Conservation (phyloP, 2,329 filamentous ascomycete genomes). For the Colletotrichum orchidophilum region DNA sequence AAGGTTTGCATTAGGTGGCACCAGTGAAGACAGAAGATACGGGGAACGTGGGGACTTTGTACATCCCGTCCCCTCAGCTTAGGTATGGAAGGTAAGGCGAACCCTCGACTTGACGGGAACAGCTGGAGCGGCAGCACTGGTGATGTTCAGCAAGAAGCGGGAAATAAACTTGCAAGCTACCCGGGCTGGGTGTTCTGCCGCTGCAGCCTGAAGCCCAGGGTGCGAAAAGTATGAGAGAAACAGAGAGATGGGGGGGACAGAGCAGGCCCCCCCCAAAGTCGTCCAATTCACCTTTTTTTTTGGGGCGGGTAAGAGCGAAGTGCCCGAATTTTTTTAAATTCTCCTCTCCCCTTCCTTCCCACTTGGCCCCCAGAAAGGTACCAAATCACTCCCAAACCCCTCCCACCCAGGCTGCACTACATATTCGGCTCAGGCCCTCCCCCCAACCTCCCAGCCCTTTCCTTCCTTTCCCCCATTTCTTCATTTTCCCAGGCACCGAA, state of each 20-base stretch:
- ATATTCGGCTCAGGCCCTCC: slow-evolving; percentile 33
- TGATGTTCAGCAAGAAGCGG: background rate
- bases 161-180: background rate
- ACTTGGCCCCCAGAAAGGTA: slow-evolving; percentile 24
- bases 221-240: background rate
- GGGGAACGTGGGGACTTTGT: background rate
- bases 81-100: too few species aligned
- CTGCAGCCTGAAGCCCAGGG: background rate
- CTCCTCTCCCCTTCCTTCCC: slow-evolving; percentile 40
- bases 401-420: slow-evolving; percentile 30
- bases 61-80: too few species aligned
- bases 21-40: background rate
- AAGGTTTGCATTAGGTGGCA: slow-evolving; percentile 13
- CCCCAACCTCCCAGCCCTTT: slow-evolving; percentile 38
- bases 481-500: slow-evolving; percentile 25
- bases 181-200: background rate
- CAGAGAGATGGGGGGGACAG: background rate
- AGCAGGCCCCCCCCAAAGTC: background rate
- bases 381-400: slow-evolving; percentile 32
- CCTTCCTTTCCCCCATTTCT: slow-evolving; percentile 35
- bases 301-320: slow-evolving; percentile 43
- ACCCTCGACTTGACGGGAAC: too few species aligned
- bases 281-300: slow-evolving; percentile 5
- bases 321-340: slow-evolving; percentile 42
- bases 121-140: background rate